A percentile compares a stretch with the other conserved stretches of the same genome.
Evolutionary conservation across 192 early-diverging fungal genomes (phyloP).

Genomic region (Coemansia sp.): DNA sequence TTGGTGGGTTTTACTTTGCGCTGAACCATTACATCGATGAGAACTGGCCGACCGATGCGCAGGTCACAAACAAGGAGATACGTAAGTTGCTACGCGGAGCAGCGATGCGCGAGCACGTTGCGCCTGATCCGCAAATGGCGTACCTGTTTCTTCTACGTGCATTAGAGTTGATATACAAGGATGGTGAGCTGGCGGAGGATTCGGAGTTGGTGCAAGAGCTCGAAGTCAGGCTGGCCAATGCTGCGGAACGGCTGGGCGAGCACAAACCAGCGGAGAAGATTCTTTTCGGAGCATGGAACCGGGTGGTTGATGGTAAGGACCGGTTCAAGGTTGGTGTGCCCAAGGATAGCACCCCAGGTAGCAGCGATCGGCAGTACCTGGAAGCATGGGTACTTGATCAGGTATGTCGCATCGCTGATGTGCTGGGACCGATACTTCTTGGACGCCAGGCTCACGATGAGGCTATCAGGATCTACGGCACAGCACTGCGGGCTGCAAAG

Average conservation of each 20-base stretch:
- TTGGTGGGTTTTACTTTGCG: conserved; percentile 19
- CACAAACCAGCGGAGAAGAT: conserved; percentile 22
- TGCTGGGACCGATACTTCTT: conserved; percentile 28
- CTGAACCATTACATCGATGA: conserved; percentile 26
- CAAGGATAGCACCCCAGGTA: neutral
- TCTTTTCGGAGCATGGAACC: conserved; percentile 19
- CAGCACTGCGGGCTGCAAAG: conserved; percentile 28
- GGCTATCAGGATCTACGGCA: conserved; percentile 21
- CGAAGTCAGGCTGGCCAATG: conserved; percentile 32
- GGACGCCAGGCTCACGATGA: neutral
- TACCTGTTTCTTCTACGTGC: conserved; percentile 43
- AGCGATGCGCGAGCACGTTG: conserved; percentile 42
- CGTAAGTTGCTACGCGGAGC: conserved; percentile 38
- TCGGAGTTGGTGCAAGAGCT: conserved; percentile 36
- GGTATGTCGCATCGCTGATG: conserved; percentile 17
- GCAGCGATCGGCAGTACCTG: neutral
- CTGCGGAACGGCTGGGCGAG: conserved; percentile 36
- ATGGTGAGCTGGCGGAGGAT: conserved; percentile 24
- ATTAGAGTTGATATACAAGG: conserved; percentile 36
- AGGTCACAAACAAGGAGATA: conserved; percentile 17
- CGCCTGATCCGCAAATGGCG: conserved; percentile 37
- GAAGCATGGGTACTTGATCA: conserved; percentile 15
- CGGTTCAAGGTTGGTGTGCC: neutral
- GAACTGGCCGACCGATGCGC: conserved; percentile 17
- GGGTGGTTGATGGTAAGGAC: conserved; percentile 6